Evolutionary conservation across 129 eudicot genomes (phyloP), one percentile per base, ranked within the genome.

Genomic region (Helichrysum umbraculigerum): DNA sequence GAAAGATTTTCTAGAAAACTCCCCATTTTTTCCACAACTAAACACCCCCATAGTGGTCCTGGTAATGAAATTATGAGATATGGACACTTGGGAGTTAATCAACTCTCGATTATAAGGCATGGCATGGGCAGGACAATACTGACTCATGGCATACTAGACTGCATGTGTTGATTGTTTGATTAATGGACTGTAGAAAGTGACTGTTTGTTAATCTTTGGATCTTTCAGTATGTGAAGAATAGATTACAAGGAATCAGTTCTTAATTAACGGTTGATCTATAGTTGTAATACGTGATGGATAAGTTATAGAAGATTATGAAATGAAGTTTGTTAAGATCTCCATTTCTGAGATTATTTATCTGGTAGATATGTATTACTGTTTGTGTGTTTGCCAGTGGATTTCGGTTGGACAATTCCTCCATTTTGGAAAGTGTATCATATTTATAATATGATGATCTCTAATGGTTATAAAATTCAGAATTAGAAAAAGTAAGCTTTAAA

Each of bases 11-110:
- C n/a, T n/a, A n/a, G n/a, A n/a, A n/a, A n/a, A n/a, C n/a, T n/a
- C n/a, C n/a, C n/a, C n/a, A n/a, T n/a, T n/a, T n/a, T n/a, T n/a
- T n/a, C n/a, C n/a, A n/a, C n/a, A n/a, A n/a, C n/a, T n/a, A n/a
- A n/a, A n/a, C n/a, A n/a, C n/a, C n/a, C n/a, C n/a, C n/a, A n/a
- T 22, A 7, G 78, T 74, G 60, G 78, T 74, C 70, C 34, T 28
- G 47, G 32, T 71, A 17, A 21, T 7, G 61, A 59, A 60, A 60
- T 44, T 44, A 44, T 44, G 52, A 60, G 32, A 59, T 60, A 22
- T 50, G 80, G 39, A 32, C 80, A 76, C 56, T 33, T 52, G 74
- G 47, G 28, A 19, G 44, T 57, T 68, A 57, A 25, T 69, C 58
- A 60, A 61, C 52, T 30, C 51, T 47, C 15, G 64, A 63, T 57